A percentile compares a stretch with the other conserved stretches of the same genome.
phyloP scores from a whole-genome alignment of 2,329 filamentous ascomycete species.

The Rhexocercosporidium sp. region DNA sequence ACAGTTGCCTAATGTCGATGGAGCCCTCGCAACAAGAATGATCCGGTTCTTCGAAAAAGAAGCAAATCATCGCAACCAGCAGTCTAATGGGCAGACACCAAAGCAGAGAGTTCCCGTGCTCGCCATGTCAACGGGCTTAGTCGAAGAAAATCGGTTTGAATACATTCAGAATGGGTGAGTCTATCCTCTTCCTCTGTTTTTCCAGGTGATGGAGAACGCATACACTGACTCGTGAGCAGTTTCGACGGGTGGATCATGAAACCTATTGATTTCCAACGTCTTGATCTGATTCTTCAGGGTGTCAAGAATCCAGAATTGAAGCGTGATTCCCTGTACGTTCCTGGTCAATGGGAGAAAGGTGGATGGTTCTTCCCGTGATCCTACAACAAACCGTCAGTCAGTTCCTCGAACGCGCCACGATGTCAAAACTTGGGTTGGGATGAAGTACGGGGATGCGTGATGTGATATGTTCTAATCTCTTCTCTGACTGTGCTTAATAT shows the following conservation, averaged over 20 bases:
- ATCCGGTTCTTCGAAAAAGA: slow-evolving; percentile 33
- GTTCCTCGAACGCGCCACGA: not conserved
- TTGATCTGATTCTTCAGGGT: slow-evolving; percentile 29
- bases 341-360: slow-evolving; percentile 30
- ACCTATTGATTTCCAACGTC: slow-evolving; percentile 29
- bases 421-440: not conserved
- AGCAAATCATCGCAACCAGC: slow-evolving; percentile 4
- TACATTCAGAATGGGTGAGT: slow-evolving; percentile 37
- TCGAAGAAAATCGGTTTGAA: slow-evolving; percentile 31
- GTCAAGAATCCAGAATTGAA: slow-evolving; percentile 23
- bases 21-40: slow-evolving; percentile 32
- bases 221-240: slow-evolving; percentile 11
- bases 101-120: slow-evolving; percentile 30
- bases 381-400: no score
- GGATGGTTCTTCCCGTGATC: slow-evolving; percentile 35
- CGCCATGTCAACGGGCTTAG: slow-evolving; percentile 32
- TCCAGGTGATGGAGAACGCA: not conserved
- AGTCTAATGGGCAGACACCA: not conserved
- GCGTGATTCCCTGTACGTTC: slow-evolving; percentile 22
- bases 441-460: not conserved
- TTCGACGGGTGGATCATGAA: slow-evolving; percentile 35
- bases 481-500: no score
- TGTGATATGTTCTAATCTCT: no score
- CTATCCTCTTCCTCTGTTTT: not conserved
- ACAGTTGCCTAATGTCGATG: slow-evolving; percentile 37